Evolutionary conservation across 257 asterid genomes (phyloP).

Genomic region (Lantana camara): DNA sequence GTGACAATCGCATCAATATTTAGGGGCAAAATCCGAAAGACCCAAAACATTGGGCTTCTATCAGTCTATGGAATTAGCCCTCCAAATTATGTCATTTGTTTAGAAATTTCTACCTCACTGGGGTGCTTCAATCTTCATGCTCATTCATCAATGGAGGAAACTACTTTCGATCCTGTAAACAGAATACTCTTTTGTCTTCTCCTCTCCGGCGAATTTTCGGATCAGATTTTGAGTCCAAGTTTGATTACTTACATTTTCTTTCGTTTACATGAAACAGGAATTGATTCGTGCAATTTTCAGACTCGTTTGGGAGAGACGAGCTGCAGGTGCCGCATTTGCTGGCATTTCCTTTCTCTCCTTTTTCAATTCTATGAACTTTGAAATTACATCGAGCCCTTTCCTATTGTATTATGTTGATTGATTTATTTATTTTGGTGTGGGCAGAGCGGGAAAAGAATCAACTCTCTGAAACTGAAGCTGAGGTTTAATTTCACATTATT

Average conservation of each 20-base stretch:
- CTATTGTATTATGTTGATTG: too few relatives aligned
- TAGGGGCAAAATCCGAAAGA: too few relatives aligned
- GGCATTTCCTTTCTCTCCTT: background rate
- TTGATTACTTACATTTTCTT: slow-evolving; percentile 1
- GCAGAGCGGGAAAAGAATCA: slow-evolving; percentile 83
- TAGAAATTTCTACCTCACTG: too few relatives aligned
- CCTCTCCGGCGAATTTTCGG: background rate
- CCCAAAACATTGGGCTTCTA: too few relatives aligned
- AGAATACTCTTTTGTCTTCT: background rate
- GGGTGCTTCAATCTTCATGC: background rate
- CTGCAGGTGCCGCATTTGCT: slow-evolving; percentile 51
- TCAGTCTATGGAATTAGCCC: too few relatives aligned
- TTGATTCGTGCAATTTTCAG: slow-evolving; percentile 77
- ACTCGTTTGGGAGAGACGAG: slow-evolving; percentile 77
- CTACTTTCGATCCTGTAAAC: slow-evolving; percentile 65
- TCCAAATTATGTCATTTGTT: too few relatives aligned
- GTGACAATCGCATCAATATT: too few relatives aligned
- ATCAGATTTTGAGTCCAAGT: background rate
- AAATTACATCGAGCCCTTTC: too few relatives aligned
- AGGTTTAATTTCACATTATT: slow-evolving; percentile 36
- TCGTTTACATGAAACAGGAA: slow-evolving; percentile 51
- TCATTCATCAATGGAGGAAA: slow-evolving; percentile 52
- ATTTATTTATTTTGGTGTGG: background rate
- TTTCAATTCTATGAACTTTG: too few relatives aligned
- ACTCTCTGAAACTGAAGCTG: slow-evolving; percentile 53